Evolutionary conservation across 2,329 filamentous ascomycete genomes (phyloP), one percentile per base, ranked within the genome.

Genomic region (Xylariaceae sp.): DNA sequence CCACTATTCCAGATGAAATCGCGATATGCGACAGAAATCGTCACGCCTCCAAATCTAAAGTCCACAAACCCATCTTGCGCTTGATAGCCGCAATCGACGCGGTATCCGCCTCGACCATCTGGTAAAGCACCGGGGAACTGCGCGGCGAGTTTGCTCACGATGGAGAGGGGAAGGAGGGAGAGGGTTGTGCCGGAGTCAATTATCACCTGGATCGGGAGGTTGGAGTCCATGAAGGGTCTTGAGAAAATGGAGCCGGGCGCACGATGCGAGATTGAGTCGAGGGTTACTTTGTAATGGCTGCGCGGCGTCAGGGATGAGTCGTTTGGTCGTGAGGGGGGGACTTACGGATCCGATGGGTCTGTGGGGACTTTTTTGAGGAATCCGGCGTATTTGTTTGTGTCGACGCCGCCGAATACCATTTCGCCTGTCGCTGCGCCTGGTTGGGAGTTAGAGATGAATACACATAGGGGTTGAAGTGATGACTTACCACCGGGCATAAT

Each of bases 161-260:
- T 69, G 1, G 69, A 48, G 8, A 72, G 64, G 15, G 80, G 80
- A 44, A 84, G 74, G 17, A 77, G 74, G 2, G 73, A 76, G 10
- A 83, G 68, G 0, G 81, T 82, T 1, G 79, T 78, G 55, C 82
- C 82, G 2, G 78, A 80, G 71, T 84, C 82, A 55, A 84, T 73
- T 68, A 81, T 74, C 18, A 80, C 76, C 52, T 74, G 75, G 8
- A 73, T 66, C 23, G 79, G 76, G 5, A 68, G 52, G 44, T 45
- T 63, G 11, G 56, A 51, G 58, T 66, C 63, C 2, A 42, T 35
- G 35, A 67, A 53, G 7, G 58, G 60, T 18, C 9, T 66, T 8
- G 64, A 37, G 39, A 37, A 17, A 1, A 5, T 15, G 13, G 64
- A 49, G n/a, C 49, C 47, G 1, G 70, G 69, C 2, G 59, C 23